Percentiles rank a stretch among this genome's conserved stretches.
Conservation (phyloP, 306 rosid genomes). For the Carpinus viminea region DNA sequence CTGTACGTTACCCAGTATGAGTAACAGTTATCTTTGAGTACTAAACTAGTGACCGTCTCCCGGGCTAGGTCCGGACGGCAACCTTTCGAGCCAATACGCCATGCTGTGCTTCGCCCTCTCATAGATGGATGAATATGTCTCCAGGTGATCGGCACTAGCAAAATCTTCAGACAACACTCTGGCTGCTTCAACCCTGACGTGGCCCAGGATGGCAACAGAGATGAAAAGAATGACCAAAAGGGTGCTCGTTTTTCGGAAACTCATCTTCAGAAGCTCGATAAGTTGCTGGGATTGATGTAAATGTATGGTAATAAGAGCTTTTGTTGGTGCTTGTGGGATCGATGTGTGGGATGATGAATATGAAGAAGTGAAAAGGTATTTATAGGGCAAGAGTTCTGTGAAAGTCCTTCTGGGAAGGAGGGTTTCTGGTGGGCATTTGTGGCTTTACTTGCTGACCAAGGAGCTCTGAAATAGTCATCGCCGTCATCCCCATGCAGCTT, state of each 20-base stretch:
- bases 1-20: too few species aligned
- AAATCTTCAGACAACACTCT: conserved; percentile 38
- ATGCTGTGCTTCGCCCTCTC: conserved; percentile 23
- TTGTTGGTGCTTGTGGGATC: not conserved
- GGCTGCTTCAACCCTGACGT: conserved; percentile 25
- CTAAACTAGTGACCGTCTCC: conserved; percentile 38
- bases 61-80: conserved; percentile 44
- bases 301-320: not conserved
- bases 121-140: conserved; percentile 21
- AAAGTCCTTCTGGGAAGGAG: not conserved
- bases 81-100: conserved; percentile 36
- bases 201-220: conserved; percentile 11
- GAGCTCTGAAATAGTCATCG: not conserved
- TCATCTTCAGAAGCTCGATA: conserved; percentile 17
- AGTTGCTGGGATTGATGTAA: not conserved
- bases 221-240: conserved; percentile 18
- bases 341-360: not conserved
- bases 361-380: conserved; percentile 1
- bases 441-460: conserved; percentile 34
- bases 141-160: conserved; percentile 21
- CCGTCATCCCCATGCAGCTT: not conserved
- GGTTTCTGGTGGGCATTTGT: not conserved
- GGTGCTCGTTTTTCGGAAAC: conserved; percentile 18
- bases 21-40: not conserved
- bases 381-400: not conserved